phyloP scores from a whole-genome alignment of 208 protist genomes.

The Zelonia costaricensis region DNA sequence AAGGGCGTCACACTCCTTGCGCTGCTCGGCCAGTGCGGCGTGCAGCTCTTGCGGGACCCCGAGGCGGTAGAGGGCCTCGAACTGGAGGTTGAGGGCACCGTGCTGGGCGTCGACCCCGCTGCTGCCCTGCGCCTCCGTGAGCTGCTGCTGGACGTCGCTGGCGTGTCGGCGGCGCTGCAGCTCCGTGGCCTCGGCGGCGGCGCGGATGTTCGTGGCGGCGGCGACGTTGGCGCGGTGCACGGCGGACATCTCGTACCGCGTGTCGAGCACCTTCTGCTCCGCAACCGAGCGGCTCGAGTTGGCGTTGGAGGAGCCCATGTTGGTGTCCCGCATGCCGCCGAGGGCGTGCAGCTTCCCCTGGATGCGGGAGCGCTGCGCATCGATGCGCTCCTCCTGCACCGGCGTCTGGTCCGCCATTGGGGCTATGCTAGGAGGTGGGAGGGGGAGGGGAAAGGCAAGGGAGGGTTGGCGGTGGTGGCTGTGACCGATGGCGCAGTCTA shows the following conservation, averaged over 20 bases:
- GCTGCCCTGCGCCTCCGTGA: constrained; percentile 48
- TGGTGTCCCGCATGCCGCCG: constrained; percentile 10
- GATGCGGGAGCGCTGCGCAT: constrained; percentile 53
- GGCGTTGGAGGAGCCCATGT: not conserved
- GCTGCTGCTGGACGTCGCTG: constrained; percentile 31
- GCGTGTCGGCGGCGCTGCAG: constrained; percentile 67
- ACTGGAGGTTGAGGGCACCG: constrained; percentile 82
- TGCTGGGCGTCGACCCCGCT: constrained; percentile 61
- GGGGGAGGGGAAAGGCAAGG: not conserved
- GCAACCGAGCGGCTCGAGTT: constrained; percentile 19
- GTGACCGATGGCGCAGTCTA: no score
- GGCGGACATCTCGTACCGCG: constrained; percentile 45
- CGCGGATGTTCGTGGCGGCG: constrained; percentile 63
- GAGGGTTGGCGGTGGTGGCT: no score
- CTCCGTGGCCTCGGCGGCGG: constrained; percentile 66
- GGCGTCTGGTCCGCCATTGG: constrained; percentile 29
- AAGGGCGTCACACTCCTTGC: constrained; percentile 73
- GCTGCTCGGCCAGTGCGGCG: constrained; percentile 73
- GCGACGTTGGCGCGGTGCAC: constrained; percentile 40
- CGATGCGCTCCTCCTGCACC: constrained; percentile 59
- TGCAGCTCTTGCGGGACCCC: constrained; percentile 87
- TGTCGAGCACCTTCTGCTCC: constrained; percentile 46
- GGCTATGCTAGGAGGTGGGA: no score
- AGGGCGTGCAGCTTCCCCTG: constrained; percentile 12
- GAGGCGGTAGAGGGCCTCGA: constrained; percentile 86